A percentile compares a stretch with the other conserved stretches of the same genome.
These are phyloP conservation scores for Grosmannia serpens DNA, from an alignment of 2,329 filamentous ascomycete species.

Conservation along the genomic window DNA sequence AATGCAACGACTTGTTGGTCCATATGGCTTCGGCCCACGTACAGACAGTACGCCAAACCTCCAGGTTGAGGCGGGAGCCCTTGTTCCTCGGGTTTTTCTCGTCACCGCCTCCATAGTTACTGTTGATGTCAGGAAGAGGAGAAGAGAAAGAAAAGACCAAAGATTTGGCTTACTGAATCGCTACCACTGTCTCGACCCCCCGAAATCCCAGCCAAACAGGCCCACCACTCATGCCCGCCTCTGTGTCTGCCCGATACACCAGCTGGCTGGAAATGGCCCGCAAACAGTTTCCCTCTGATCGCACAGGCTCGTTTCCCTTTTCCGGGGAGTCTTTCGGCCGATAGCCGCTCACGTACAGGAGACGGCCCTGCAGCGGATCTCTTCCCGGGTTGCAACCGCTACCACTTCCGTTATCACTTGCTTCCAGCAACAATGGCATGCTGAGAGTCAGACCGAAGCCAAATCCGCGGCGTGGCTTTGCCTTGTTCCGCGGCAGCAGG, in stretches of 20 bases:
- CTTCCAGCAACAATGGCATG: not conserved
- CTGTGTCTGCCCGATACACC: not conserved
- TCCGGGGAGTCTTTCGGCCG: not conserved
- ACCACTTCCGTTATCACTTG: not conserved
- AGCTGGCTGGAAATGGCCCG: not conserved
- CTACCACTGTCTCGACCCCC: not conserved
- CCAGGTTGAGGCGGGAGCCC: not conserved
- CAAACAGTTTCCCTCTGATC: not conserved
- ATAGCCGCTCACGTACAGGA: not conserved
- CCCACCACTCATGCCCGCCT: not conserved
- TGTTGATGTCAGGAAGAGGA: not conserved
- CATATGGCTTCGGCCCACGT: not conserved
- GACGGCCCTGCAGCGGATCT: not conserved
- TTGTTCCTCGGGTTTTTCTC: not conserved
- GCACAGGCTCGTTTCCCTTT: not conserved
- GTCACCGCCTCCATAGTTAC: not conserved
- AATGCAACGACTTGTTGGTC: not conserved
- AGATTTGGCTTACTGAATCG: not conserved
- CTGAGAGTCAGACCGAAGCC: not conserved
- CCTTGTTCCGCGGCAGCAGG: not conserved
- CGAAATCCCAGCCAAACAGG: not conserved
- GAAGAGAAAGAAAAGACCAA: not conserved
- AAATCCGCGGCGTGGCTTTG: not conserved
- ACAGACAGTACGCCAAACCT: not conserved
- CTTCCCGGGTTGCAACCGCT: not conserved